A percentile compares a stretch with the other conserved stretches of the same genome.
Conservation (phyloP, 768 basidiomycete species). For the Paxillus ammoniavirescens region DNA sequence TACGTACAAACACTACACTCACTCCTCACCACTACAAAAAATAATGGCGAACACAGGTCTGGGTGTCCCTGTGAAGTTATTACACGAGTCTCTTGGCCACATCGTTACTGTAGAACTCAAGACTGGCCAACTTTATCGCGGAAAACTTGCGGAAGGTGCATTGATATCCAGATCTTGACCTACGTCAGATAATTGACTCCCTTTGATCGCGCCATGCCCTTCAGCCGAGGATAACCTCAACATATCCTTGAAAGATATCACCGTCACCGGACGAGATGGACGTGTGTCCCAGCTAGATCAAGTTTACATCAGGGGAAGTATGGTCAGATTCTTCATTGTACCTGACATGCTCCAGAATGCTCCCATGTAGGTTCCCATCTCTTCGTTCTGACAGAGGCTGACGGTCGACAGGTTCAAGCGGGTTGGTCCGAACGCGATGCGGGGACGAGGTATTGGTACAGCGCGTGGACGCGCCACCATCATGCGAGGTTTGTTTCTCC, state of each 20-base stretch:
- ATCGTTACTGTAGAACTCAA: slow-evolving; percentile 98
- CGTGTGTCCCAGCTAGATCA: slow-evolving; percentile 98
- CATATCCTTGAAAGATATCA: slow-evolving; percentile 94
- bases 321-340: slow-evolving; percentile 98
- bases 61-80: slow-evolving; percentile 93
- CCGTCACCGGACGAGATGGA: slow-evolving; percentile 96
- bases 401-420: slow-evolving; percentile 85
- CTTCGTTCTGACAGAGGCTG: slow-evolving; percentile 4
- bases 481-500: slow-evolving; percentile 77
- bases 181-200: slow-evolving; percentile 8
- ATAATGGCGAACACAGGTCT: slow-evolving; percentile 55
- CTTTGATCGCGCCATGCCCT: slow-evolving; percentile 16
- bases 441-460: slow-evolving; percentile 97
- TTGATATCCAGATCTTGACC: slow-evolving; percentile 16
- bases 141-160: slow-evolving; percentile 93
- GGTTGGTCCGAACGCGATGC: slow-evolving; percentile 97
- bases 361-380: slow-evolving; percentile 73
- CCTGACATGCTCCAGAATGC: slow-evolving; percentile 99
- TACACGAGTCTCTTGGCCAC: slow-evolving; percentile 96
- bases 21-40: slow-evolving; percentile 9
- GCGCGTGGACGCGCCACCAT: slow-evolving; percentile 98
- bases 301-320: slow-evolving; percentile 97
- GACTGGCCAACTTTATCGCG: slow-evolving; percentile 95
- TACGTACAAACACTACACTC: slow-evolving; percentile 15
- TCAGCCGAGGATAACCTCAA: slow-evolving; percentile 98